Base-by-base conservation (phyloP, 495 filamentous ascomycete genomes). In the Aspergillus nanangensis region DNA sequence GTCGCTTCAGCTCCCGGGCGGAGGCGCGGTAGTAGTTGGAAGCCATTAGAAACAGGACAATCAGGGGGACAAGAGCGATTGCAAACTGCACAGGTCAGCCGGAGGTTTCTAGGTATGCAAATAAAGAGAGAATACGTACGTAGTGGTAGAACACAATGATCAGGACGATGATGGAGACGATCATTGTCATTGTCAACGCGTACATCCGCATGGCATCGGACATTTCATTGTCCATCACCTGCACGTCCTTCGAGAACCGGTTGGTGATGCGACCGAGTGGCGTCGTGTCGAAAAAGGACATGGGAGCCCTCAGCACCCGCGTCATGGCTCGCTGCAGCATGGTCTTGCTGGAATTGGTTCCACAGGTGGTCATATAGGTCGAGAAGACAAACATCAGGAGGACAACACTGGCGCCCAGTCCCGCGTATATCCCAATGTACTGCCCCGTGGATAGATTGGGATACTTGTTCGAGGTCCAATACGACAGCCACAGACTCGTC, bases 251-350 rank as follows among this genome's bases (percentile, higher is more conserved):
- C 3, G 90, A 92, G 68, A 98, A 98, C 15, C 93, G 87, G 60
- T 97, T 98, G 8, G 90, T 93, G 60, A 98, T 96, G 19, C 93
- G 83, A n/a, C 93, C 93, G 0, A 96, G 71, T 1, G 93, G 93
- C 0, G 93, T 98, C 0, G 92, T 96, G 52, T 96, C 93, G 70
- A 97, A 96, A 72, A 97, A 97, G 3, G 84, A 84, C 90, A 97
- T 95, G 1, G 93, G 93, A 0, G 93, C 92, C 38, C 90, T 79
- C 32, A 98, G 74, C 0, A 90, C 87, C 35, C 84, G 79, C 9
- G 65, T 76, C 69, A 96, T 86, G 18, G 93, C 91, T 13, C 81
- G 69, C 10, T 86, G 79, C 32, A 96, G 76, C 76, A 97, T 89
- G 14, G 75, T 76, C 62, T 83, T 89, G 58, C 84, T 89, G 5